Conservation (phyloP, 306 rosid genomes). For the Sicyos baderoa region DNA sequence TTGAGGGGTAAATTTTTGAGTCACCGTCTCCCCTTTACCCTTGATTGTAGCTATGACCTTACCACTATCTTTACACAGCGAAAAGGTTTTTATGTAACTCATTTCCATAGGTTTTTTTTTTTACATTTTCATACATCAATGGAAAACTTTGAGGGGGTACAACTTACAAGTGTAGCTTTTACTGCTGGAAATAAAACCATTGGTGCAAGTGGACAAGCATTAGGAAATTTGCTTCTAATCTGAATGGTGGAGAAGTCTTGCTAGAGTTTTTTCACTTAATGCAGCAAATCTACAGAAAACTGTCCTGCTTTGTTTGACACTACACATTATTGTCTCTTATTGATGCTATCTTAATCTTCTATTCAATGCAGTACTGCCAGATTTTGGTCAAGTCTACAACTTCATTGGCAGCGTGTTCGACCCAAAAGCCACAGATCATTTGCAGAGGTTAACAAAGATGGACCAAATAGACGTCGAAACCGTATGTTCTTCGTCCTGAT, state of each 20-base stretch:
- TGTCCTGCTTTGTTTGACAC: not conserved
- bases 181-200: not conserved
- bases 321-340: not conserved
- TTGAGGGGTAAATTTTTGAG: too few species aligned
- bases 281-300: not conserved
- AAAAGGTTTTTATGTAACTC: too few species aligned
- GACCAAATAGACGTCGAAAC: conserved; percentile 91
- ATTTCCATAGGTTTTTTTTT: too few species aligned
- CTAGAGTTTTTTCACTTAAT: not conserved
- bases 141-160: too few species aligned
- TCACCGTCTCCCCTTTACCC: too few species aligned
- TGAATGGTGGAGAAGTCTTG: not conserved
- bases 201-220: not conserved
- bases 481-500: conserved; percentile 26
- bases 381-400: conserved; percentile 74
- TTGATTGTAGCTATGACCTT: too few species aligned
- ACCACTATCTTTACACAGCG: too few species aligned
- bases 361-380: conserved; percentile 75
- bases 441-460: conserved; percentile 71
- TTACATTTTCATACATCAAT: too few species aligned
- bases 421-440: conserved; percentile 54
- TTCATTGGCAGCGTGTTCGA: conserved; percentile 95
- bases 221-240: not conserved
- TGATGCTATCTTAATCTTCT: conserved; percentile 2
- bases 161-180: not conserved